Percentiles rank a stretch among this genome's conserved stretches.
phyloP scores from a whole-genome alignment of 441 rosid species.

The Lepidium campestre region DNA sequence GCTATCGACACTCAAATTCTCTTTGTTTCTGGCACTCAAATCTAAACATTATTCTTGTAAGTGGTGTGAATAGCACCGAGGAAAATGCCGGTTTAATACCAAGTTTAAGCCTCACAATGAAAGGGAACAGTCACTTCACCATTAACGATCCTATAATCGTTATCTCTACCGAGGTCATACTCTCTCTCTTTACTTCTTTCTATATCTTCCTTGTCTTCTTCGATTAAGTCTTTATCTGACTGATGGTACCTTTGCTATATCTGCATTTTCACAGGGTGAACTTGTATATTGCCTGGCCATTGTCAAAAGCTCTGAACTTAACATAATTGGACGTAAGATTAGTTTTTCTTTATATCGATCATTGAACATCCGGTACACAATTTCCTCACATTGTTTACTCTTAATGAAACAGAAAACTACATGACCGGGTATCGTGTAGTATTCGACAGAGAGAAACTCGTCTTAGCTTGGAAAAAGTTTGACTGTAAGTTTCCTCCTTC shows the following conservation, averaged over 20 bases:
- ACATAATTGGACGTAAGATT: conserved; percentile 59
- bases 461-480: conserved; percentile 77
- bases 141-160: conserved; percentile 52
- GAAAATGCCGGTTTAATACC: conserved; percentile 54
- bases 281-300: conserved; percentile 53
- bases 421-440: conserved; percentile 75
- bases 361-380: not conserved
- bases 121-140: conserved; percentile 45
- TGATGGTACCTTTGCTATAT: not conserved
- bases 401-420: conserved; percentile 58
- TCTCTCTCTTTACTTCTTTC: not conserved
- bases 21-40: not conserved
- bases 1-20: not conserved
- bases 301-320: conserved; percentile 50
- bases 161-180: conserved; percentile 50
- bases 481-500: conserved; percentile 44
- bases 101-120: conserved; percentile 50
- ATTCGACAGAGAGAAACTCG: conserved; percentile 67
- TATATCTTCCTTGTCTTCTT: not conserved
- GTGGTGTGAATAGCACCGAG: conserved; percentile 40
- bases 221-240: not conserved
- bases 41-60: conserved; percentile 12
- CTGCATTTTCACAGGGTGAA: conserved; percentile 36
- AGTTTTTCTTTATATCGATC: not conserved
- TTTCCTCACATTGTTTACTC: conserved; percentile 3